Evolutionary conservation across 192 early-diverging fungal species (phyloP).

Genomic region (Coemansia sp.): DNA sequence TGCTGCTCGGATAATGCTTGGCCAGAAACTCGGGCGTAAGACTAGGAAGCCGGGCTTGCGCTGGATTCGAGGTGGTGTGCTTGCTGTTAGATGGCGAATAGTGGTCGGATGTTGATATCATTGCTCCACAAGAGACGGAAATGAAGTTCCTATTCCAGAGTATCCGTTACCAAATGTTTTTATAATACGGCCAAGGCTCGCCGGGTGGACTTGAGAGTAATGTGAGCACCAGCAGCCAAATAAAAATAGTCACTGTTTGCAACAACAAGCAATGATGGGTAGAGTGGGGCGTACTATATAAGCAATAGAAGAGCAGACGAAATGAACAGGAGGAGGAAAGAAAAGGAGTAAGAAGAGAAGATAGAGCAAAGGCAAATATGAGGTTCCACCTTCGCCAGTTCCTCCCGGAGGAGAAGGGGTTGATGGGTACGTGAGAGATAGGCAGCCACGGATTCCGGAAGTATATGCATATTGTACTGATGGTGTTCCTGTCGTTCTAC

Average conservation of each 20-base stretch:
- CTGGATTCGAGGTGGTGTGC: background rate
- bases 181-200: no score
- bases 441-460: no score
- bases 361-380: background rate
- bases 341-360: background rate
- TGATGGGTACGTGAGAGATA: no score
- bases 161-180: no score
- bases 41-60: conserved; percentile 35
- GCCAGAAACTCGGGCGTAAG: conserved; percentile 48
- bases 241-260: no score
- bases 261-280: background rate
- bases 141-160: background rate
- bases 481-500: no score
- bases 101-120: conserved; percentile 7
- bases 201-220: no score
- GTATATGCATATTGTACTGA: no score
- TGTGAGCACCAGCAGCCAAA: no score
- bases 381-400: no score
- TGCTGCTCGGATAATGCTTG: conserved; percentile 44
- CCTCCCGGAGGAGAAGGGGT: no score
- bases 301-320: background rate
- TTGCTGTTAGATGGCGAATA: conserved; percentile 12
- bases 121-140: background rate
- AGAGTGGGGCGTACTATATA: background rate
- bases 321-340: background rate